Conservation (phyloP, 2,329 filamentous ascomycete species). For the Fusarium phyllophilum region DNA sequence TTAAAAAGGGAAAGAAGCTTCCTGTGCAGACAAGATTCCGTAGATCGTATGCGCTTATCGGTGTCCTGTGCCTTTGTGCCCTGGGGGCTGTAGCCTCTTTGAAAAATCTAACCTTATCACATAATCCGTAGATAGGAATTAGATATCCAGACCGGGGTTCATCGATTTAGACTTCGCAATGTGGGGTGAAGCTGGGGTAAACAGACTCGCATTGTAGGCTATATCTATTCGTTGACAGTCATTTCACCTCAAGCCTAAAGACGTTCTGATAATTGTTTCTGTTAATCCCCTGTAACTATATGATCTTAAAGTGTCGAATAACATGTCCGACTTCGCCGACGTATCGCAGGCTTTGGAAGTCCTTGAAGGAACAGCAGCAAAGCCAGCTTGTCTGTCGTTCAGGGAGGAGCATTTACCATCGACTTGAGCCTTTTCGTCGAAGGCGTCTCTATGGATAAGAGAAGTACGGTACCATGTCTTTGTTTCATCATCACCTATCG, state of each 20-base stretch:
- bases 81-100: too few species aligned
- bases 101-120: too few species aligned
- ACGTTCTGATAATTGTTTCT: background rate
- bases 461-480: background rate
- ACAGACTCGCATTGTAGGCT: background rate
- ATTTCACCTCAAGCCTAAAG: background rate
- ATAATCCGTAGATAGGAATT: background rate
- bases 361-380: background rate
- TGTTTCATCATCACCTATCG: background rate
- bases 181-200: background rate
- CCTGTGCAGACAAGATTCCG: background rate
- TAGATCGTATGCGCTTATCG: too few species aligned
- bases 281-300: background rate
- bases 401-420: background rate
- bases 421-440: background rate
- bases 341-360: background rate
- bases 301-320: background rate
- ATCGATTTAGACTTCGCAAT: background rate
- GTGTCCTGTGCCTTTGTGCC: too few species aligned
- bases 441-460: background rate
- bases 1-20: background rate
- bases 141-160: background rate
- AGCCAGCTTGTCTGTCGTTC: background rate
- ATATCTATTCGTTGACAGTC: background rate
- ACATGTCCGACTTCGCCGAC: background rate